These are phyloP conservation scores for Lathyrus sativus DNA, from an alignment of 306 rosid genomes.

Conservation along the genomic window DNA sequence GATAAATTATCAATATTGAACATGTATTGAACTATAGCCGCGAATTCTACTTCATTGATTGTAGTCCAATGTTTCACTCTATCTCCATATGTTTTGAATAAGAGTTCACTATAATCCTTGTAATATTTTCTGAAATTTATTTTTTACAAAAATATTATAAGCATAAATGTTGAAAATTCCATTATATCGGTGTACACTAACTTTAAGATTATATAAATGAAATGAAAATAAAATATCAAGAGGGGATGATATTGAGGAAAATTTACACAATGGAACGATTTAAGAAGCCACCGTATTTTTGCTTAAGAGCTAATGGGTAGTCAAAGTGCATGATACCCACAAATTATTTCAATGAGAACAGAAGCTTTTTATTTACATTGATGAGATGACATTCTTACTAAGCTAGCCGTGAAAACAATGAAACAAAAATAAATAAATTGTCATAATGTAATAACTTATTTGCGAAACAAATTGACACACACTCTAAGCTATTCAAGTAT, in stretches of 20 bases:
- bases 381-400: too few species aligned
- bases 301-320: not conserved
- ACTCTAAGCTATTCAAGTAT: too few species aligned
- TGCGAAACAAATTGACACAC: too few species aligned
- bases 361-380: too few species aligned
- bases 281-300: not conserved
- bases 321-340: not conserved
- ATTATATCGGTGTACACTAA: not conserved
- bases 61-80: slow-evolving; percentile 1
- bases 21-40: not conserved
- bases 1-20: not conserved
- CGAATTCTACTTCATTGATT: not conserved
- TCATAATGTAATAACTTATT: too few species aligned
- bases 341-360: too few species aligned
- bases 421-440: too few species aligned
- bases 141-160: not conserved
- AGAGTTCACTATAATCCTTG: not conserved
- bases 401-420: too few species aligned
- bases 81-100: slow-evolving; percentile 1
- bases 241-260: not conserved
- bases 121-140: not conserved
- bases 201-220: not conserved
- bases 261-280: not conserved
- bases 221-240: too few species aligned
- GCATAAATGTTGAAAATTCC: not conserved